These are phyloP conservation scores for Ceratocystis papillata DNA, from an alignment of 2,329 filamentous ascomycete species.

Conservation along the genomic window DNA sequence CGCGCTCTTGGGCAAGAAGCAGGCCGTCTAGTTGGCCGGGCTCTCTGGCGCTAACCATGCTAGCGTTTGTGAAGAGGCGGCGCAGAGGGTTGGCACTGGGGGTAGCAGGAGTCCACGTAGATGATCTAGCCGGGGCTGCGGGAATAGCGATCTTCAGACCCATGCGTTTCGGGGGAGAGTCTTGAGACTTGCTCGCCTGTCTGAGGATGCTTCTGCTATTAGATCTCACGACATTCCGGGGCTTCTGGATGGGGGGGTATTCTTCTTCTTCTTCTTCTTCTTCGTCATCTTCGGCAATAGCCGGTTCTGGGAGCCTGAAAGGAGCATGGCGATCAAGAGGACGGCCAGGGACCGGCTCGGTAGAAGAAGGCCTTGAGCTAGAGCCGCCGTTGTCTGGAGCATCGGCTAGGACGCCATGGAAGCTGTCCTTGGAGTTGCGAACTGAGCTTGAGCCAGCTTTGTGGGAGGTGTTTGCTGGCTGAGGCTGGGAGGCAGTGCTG, in stretches of 20 bases:
- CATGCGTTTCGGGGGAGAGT: background rate
- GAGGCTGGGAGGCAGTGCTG: background rate
- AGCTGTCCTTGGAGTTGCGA: conserved; percentile 14
- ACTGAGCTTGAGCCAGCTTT: conserved; percentile 6
- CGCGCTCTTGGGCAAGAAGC: conserved; percentile 57
- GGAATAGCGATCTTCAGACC: conserved; percentile 13
- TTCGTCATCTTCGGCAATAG: conserved; percentile 32
- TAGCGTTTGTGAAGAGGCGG: conserved; percentile 32
- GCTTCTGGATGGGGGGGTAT: conserved; percentile 11
- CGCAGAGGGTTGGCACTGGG: conserved; percentile 30
- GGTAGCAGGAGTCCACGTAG: conserved; percentile 24
- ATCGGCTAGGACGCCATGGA: background rate
- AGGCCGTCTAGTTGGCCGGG: conserved; percentile 35
- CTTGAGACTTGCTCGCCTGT: background rate
- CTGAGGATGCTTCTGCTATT: conserved; percentile 18
- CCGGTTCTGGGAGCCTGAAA: conserved; percentile 46
- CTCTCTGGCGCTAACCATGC: conserved; percentile 25
- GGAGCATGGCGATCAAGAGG: conserved; percentile 26
- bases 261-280: conserved; percentile 12
- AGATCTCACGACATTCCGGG: background rate
- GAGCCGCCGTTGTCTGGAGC: background rate
- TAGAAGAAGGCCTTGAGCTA: background rate
- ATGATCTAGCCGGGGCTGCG: background rate
- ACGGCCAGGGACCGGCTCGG: conserved; percentile 5
- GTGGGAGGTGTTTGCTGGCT: background rate